Percentiles rank a stretch among this genome's conserved stretches.
phyloP scores from a whole-genome alignment of 192 early-diverging fungal genomes.

The Mortierella claussenii region DNA sequence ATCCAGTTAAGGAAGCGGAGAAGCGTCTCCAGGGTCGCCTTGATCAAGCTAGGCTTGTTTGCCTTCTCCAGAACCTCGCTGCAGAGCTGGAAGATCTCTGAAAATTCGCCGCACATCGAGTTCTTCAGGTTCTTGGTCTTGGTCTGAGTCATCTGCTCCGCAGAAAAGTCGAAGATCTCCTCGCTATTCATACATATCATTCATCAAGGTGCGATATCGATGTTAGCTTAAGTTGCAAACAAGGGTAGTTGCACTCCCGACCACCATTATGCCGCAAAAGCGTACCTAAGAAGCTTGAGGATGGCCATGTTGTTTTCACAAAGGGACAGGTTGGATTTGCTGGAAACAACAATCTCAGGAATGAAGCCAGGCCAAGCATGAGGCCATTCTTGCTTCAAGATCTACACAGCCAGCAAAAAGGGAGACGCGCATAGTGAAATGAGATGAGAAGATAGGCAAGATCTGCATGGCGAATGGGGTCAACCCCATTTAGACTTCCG shows the following conservation, averaged over 20 bases:
- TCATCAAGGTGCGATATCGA: no score
- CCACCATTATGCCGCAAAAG: no score
- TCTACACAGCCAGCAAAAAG: constrained; percentile 59
- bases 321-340: constrained; percentile 88
- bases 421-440: not conserved
- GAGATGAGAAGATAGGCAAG: no score
- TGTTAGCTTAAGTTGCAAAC: no score
- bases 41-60: constrained; percentile 87
- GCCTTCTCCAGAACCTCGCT: constrained; percentile 94
- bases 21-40: constrained; percentile 94
- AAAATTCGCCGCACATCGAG: constrained; percentile 95
- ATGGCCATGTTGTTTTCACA: constrained; percentile 99
- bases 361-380: constrained; percentile 99
- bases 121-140: constrained; percentile 95
- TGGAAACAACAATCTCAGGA: constrained; percentile 96
- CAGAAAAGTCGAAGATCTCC: constrained; percentile 99
- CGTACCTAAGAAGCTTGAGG: constrained; percentile 92
- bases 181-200: no score
- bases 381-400: constrained; percentile 99
- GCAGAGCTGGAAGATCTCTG: constrained; percentile 95
- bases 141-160: constrained; percentile 97
- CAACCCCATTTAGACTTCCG: not conserved
- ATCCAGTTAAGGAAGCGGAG: constrained; percentile 98
- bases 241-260: no score
- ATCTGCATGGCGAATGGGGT: no score